Evolutionary conservation across 1,284 basidiomycete genomes (phyloP).

Genomic region (Sparassis latifolia): DNA sequence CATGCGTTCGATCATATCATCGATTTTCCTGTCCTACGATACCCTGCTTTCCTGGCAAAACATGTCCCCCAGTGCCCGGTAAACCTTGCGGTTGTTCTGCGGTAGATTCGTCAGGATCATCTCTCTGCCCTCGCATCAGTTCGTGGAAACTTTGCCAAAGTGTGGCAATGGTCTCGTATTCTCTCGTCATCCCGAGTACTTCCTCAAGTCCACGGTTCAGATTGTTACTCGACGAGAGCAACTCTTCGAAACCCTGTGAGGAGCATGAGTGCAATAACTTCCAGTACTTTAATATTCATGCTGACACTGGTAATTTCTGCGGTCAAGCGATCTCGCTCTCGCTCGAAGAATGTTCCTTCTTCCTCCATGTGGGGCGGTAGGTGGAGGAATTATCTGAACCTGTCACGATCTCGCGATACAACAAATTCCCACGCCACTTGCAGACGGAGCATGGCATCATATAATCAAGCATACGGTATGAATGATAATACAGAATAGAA

Average conservation of each 20-base stretch:
- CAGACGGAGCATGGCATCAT: constrained; percentile 3
- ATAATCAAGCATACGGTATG: constrained; percentile 15
- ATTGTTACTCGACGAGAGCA: constrained; percentile 82
- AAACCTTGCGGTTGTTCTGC: constrained; percentile 34
- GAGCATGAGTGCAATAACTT: not conserved
- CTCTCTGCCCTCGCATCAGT: constrained; percentile 57
- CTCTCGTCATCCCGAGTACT: constrained; percentile 85
- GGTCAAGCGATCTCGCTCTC: constrained; percentile 67
- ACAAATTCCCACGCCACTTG: not conserved
- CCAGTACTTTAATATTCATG: constrained; percentile 5
- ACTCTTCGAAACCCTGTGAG: constrained; percentile 80
- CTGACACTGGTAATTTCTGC: constrained; percentile 68
- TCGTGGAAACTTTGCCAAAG: constrained; percentile 83
- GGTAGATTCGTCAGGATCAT: constrained; percentile 25
- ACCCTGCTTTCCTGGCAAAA: constrained; percentile 36
- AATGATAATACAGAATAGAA: constrained; percentile 19
- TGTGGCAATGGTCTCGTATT: constrained; percentile 85
- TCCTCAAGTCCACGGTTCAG: constrained; percentile 91
- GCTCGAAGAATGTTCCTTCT: constrained; percentile 64
- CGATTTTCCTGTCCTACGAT: constrained; percentile 13
- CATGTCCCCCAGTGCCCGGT: constrained; percentile 65
- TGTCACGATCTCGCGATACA: not conserved
- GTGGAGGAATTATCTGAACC: not conserved
- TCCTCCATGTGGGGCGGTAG: constrained; percentile 32
- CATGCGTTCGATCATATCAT: constrained; percentile 7